A percentile compares a stretch with the other conserved stretches of the same genome.
Evolutionary conservation across 106 monocot genomes (phyloP).

Genomic region (Chionographis japonica): DNA sequence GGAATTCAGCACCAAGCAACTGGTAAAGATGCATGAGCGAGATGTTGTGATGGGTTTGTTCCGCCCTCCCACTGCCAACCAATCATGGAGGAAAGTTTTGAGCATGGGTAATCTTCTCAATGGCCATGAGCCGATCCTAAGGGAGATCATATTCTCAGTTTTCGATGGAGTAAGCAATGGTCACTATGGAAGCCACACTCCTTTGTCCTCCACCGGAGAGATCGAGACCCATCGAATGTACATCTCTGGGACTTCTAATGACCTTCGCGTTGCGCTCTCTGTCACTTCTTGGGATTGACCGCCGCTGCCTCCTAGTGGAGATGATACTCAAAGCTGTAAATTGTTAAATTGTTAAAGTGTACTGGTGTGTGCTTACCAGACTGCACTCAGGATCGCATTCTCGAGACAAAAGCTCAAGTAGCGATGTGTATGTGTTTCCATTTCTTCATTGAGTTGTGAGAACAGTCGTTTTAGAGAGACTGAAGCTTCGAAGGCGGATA

Average conservation of each 20-base stretch:
- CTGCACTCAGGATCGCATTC: too few relatives aligned
- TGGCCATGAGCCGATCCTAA: constrained; percentile 87
- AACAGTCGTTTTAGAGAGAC: too few relatives aligned
- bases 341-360: too few relatives aligned
- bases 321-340: too few relatives aligned
- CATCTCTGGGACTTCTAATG: constrained; percentile 84
- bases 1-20: constrained; percentile 68
- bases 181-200: constrained; percentile 48
- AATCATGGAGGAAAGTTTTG: constrained; percentile 98
- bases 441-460: too few relatives aligned
- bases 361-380: too few relatives aligned
- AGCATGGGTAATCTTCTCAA: constrained; percentile 99
- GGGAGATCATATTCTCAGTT: constrained; percentile 83
- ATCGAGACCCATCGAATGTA: constrained; percentile 91
- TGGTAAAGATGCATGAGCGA: constrained; percentile 59
- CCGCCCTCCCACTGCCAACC: constrained; percentile 84
- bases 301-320: too few relatives aligned
- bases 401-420: too few relatives aligned
- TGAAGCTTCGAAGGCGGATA: too few relatives aligned
- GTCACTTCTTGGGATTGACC: constrained; percentile 92
- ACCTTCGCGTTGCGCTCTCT: constrained; percentile 80
- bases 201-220: constrained; percentile 23
- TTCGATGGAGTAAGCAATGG: constrained; percentile 28
- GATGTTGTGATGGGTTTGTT: constrained; percentile 63
- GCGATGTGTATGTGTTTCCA: too few relatives aligned